These are phyloP conservation scores for Astragalus glycyphyllos DNA, from an alignment of 306 rosid genomes.

Conservation along the genomic window DNA sequence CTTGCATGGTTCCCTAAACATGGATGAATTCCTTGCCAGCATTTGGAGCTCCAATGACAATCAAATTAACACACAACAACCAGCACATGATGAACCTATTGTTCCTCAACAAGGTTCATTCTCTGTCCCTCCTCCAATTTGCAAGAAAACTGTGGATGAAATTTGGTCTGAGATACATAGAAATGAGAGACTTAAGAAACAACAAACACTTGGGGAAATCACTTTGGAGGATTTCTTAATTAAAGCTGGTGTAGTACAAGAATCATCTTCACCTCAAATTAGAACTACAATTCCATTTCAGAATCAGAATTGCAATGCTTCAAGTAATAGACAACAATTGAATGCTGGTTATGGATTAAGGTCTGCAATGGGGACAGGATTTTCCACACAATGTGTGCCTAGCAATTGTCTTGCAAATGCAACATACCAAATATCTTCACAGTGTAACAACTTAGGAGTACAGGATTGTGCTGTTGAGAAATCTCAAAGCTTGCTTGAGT, in stretches of 20 bases:
- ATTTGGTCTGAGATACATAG: conserved; percentile 72
- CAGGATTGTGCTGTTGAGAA: conserved; percentile 47
- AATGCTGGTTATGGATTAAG: conserved; percentile 44
- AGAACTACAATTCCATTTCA: conserved; percentile 35
- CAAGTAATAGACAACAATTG: conserved; percentile 9
- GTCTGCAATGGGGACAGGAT: conserved; percentile 37
- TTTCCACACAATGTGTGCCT: conserved; percentile 39
- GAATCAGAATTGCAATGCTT: conserved; percentile 21
- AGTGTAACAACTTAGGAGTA: conserved; percentile 21
- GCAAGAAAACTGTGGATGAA: conserved; percentile 74
- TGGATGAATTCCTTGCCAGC: conserved; percentile 76
- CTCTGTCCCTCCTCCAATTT: conserved; percentile 60
- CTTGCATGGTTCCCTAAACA: conserved; percentile 60
- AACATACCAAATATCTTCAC: conserved; percentile 47
- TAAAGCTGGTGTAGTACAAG: conserved; percentile 74
- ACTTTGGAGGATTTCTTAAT: conserved; percentile 78
- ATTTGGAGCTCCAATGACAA: conserved; percentile 62
- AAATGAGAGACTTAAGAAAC: conserved; percentile 39
- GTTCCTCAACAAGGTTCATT: conserved; percentile 40
- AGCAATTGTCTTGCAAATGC: conserved; percentile 33
- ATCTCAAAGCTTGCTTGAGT: conserved; percentile 39
- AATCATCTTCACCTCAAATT: conserved; percentile 33
- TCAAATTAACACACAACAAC: conserved; percentile 31
- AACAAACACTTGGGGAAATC: conserved; percentile 63
- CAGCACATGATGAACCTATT: conserved; percentile 20